Evolutionary conservation across 2,329 filamentous ascomycete species (phyloP), one percentile per base, ranked within the genome.

Genomic region (Venturiaceae sp.): DNA sequence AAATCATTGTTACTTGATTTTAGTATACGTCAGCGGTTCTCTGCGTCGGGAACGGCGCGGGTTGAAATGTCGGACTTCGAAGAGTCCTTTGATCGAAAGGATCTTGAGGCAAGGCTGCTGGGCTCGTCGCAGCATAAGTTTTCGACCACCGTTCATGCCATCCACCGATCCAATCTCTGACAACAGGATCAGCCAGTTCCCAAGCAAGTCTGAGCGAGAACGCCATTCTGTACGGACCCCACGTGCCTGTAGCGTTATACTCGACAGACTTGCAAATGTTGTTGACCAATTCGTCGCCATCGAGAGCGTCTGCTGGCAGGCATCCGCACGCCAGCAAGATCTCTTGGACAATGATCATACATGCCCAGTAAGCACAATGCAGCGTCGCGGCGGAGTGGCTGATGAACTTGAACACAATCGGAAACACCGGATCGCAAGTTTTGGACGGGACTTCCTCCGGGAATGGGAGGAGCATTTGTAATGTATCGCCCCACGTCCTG

Each of bases 211-310:
- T 39, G 8, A 56, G 36, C 9, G 54, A 37, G 8, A 56, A 56
- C 23, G 23, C 54, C 54, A 56, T 39, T 21, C 54, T 34, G 16
- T 36, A 56, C 28, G 34, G 34, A 1, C 34, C 54, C 54, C 54
- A 56, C 14, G 23, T 37, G 16, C 39, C 54, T 16, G 26, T n/a
- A 14, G 34, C 34, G 39, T 56, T 56, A 21, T 32, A 56, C n/a
- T 56, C 54, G 21, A 56, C 54, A 39, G 34, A 41, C 28, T 46
- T 56, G 36, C 54, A 56, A 3, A 56, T 56, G n/a, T 56, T 56
- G 21, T 56, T 44, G 36, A 33, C 54, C 8, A 56, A 32, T 1
- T 56, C 54, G n/a, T 46, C 30, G 28, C 36, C 39, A 36, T 56
- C 23, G 19, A 44, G 8, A 11, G 54, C 54, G 14, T 56, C 37